Conservation (phyloP, 805 yeast genomes). For the Kazachstania kunashirensis region DNA sequence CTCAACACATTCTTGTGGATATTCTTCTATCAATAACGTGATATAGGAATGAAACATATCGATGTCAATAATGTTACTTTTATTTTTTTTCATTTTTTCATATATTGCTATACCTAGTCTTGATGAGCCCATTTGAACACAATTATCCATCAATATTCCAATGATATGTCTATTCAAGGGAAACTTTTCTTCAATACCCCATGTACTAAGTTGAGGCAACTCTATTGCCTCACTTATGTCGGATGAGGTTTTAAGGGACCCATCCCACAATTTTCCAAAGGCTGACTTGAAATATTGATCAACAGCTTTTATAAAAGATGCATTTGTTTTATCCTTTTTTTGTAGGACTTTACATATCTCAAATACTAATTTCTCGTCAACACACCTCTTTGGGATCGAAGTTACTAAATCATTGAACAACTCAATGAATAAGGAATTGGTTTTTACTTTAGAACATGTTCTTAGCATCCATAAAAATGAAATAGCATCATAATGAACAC, state of each 20-base stretch:
- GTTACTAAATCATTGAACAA: slow-evolving; percentile 13
- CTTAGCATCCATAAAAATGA: slow-evolving; percentile 20
- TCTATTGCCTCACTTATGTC: not conserved
- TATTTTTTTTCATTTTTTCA: slow-evolving; percentile 2
- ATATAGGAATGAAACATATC: slow-evolving; percentile 15
- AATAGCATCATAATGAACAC: slow-evolving; percentile 16
- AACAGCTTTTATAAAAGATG: slow-evolving; percentile 8
- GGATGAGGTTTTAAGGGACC: not conserved
- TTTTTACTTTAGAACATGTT: slow-evolving; percentile 13
- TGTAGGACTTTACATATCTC: slow-evolving; percentile 17
- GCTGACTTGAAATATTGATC: slow-evolving; percentile 10
- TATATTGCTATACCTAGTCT: slow-evolving; percentile 15
- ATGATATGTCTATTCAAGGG: slow-evolving; percentile 10
- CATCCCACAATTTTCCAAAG: not conserved
- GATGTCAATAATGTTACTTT: slow-evolving; percentile 12
- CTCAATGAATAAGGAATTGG: slow-evolving; percentile 13
- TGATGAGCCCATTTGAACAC: slow-evolving; percentile 11
- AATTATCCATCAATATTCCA: slow-evolving; percentile 17
- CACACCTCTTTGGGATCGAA: slow-evolving; percentile 11
- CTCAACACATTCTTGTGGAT: slow-evolving; percentile 14
- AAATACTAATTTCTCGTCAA: slow-evolving; percentile 20
- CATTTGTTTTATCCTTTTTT: slow-evolving; percentile 7
- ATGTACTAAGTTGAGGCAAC: not conserved
- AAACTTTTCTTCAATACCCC: slow-evolving; percentile 6
- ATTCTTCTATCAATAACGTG: slow-evolving; percentile 5